phyloP scores from a whole-genome alignment of 352 stramenopile species.

The Phytopythium montanum region DNA sequence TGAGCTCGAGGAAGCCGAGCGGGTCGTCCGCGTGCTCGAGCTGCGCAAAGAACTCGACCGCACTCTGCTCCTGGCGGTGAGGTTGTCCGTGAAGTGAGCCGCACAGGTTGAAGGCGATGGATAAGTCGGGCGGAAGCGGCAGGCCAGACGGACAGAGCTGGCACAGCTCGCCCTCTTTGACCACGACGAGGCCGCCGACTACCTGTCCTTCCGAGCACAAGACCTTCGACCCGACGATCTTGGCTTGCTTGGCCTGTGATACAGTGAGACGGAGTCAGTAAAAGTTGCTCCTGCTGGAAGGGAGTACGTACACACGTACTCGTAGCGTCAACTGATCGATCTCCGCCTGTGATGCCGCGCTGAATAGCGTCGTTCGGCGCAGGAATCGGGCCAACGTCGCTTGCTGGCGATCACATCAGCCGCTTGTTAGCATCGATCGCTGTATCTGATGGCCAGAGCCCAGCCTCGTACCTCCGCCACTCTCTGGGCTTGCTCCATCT shows the following conservation, averaged over 20 bases:
- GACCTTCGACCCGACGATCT: conserved; percentile 47
- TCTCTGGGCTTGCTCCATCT: conserved; percentile 25
- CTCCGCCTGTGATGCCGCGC: conserved; percentile 22
- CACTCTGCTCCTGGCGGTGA: conserved; percentile 17
- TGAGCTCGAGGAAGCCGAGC: conserved; percentile 43
- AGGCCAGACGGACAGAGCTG: conserved; percentile 40
- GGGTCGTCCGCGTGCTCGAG: conserved; percentile 43
- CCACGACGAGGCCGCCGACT: conserved; percentile 49
- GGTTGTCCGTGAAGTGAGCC: conserved; percentile 29
- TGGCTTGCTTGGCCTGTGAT: conserved; percentile 27
- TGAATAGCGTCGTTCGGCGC: conserved; percentile 34
- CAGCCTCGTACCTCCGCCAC: conserved; percentile 18
- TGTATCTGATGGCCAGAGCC: background rate
- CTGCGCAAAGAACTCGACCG: conserved; percentile 50
- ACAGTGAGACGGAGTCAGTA: background rate
- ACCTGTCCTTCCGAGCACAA: conserved; percentile 51
- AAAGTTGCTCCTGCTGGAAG: background rate
- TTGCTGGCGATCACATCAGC: conserved; percentile 16
- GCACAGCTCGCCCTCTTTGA: conserved; percentile 46
- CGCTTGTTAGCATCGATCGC: background rate
- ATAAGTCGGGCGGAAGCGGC: conserved; percentile 35
- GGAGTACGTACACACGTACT: conserved; percentile 13
- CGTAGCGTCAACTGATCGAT: conserved; percentile 22
- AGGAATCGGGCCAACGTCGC: conserved; percentile 32
- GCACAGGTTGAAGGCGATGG: conserved; percentile 44